Conservation (phyloP, 2,329 filamentous ascomycete genomes). For the Fusarium lateritium region DNA sequence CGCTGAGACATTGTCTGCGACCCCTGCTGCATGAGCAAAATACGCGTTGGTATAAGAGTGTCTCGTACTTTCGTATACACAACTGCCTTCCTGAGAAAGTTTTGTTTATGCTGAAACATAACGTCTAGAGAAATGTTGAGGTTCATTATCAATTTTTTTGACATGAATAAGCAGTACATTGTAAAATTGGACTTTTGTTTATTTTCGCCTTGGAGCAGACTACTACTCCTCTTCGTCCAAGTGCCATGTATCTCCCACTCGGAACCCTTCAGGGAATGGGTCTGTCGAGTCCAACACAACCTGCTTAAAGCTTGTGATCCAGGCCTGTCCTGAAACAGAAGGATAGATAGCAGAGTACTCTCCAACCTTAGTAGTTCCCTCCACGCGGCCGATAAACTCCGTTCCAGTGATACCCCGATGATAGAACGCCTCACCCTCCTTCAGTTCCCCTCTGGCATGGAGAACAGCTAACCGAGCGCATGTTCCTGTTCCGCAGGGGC, state of each 20-base stretch:
- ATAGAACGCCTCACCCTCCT: constrained; percentile 21
- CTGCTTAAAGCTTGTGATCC: constrained; percentile 40
- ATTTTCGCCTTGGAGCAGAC: too few relatives aligned
- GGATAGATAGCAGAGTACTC: constrained; percentile 25
- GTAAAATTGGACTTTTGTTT: too few relatives aligned
- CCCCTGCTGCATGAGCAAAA: too few relatives aligned
- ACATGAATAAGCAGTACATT: too few relatives aligned
- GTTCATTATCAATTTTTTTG: too few relatives aligned
- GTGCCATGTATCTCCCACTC: constrained; percentile 35
- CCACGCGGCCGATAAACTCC: constrained; percentile 23
- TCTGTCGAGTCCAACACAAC: constrained; percentile 32
- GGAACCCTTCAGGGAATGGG: constrained; percentile 31
- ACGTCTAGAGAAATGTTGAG: too few relatives aligned
- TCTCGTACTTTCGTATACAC: too few relatives aligned
- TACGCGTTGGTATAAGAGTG: too few relatives aligned
- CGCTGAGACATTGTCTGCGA: too few relatives aligned
- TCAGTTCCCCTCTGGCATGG: constrained; percentile 26
- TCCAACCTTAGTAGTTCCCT: constrained; percentile 22
- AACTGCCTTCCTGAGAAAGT: too few relatives aligned
- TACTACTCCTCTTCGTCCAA: constrained; percentile 8
- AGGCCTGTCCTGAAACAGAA: constrained; percentile 26
- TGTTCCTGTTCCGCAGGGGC: constrained; percentile 37
- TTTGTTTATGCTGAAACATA: too few relatives aligned
- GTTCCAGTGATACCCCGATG: constrained; percentile 32
- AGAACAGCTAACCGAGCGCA: constrained; percentile 35